These are phyloP conservation scores for Elsinoe arachidis DNA, from an alignment of 2,329 filamentous ascomycete species.

Conservation along the genomic window DNA sequence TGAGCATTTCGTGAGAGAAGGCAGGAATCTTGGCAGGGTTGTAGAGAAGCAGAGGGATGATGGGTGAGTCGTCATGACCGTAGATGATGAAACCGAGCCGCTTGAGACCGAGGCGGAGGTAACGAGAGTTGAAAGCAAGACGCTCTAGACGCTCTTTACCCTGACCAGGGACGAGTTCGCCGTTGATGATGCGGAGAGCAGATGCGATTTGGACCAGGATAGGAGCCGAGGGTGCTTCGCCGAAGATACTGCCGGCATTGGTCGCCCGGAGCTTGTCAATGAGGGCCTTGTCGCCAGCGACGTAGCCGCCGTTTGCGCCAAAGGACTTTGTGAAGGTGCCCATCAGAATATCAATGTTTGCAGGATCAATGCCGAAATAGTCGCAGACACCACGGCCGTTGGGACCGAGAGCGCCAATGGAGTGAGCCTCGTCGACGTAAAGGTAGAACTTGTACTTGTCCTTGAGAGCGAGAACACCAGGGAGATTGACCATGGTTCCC, in stretches of 20 bases:
- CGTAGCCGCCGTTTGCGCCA: conserved; percentile 92
- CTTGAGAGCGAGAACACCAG: conserved; percentile 77
- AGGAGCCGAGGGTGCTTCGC: conserved; percentile 78
- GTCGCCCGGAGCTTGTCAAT: conserved; percentile 83
- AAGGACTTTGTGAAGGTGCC: conserved; percentile 98
- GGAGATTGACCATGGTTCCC: conserved; percentile 97
- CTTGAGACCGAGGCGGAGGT: conserved; percentile 94
- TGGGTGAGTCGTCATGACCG: conserved; percentile 94
- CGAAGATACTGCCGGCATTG: conserved; percentile 79
- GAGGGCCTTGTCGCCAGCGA: conserved; percentile 79
- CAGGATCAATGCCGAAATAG: conserved; percentile 85
- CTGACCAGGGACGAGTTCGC: conserved; percentile 79
- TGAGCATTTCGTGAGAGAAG: conserved; percentile 97
- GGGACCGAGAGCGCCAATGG: conserved; percentile 83
- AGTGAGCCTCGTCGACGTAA: conserved; percentile 95
- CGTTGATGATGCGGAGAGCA: conserved; percentile 78
- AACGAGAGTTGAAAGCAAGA: conserved; percentile 95
- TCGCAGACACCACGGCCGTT: conserved; percentile 89
- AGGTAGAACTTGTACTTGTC: conserved; percentile 95
- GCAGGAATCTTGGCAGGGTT: conserved; percentile 98
- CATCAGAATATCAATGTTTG: conserved; percentile 92
- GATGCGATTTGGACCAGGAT: conserved; percentile 86
- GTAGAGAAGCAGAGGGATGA: conserved; percentile 89
- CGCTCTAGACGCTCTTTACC: conserved; percentile 92
- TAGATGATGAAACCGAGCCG: conserved; percentile 94